Base-by-base conservation (phyloP, 2,329 filamentous ascomycete genomes). In the Monosporascus sp. region DNA sequence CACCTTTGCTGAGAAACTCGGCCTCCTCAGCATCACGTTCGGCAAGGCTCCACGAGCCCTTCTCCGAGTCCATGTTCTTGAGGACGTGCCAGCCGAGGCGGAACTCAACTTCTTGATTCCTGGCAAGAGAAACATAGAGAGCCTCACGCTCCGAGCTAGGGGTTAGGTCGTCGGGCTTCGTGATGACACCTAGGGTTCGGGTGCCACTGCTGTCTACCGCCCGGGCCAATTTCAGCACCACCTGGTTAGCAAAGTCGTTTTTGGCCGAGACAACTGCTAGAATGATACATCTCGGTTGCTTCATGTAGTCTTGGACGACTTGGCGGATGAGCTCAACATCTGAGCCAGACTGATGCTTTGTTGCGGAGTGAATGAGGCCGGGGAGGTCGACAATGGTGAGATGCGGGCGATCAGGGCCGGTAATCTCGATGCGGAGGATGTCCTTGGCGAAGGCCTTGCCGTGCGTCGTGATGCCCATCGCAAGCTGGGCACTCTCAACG, bases 231-330 rank as follows among this genome's bases (percentile, higher is more conserved):
- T 78, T 72, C 0, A 82, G 67, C 5, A 88, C 76, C 9, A 74
- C 69, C 59, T 89, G 84, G 34, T 83, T 79, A 6, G 79, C 79
- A 57, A 77, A 76, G 50, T 87, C 80, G 38, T 75, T 76, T 49
- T 77, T 79, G 1, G 80, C 81, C 0, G 76, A 79, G 0, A 85
- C 72, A 0, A 84, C 77, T 1, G 81, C 78, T 1, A 86, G 70
- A 2, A 85, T 82, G 52, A 88, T 82, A 58, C 76, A 85, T 5
- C 81, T 69, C 0, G 70, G 66, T 11, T 79, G 73, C 20, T 66
- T 63, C 72, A 88, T 83, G 62, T 88, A 88, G 0, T 65, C 63
- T 2, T 74, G 60, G 1, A 83, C 77, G 11, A 85, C 68, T 0
- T 73, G 61, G 6, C 68, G 57, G 6, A 85, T 76, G 1, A 76